phyloP scores from a whole-genome alignment of 2,329 filamentous ascomycete genomes.

The Colletotrichum spaethianum region DNA sequence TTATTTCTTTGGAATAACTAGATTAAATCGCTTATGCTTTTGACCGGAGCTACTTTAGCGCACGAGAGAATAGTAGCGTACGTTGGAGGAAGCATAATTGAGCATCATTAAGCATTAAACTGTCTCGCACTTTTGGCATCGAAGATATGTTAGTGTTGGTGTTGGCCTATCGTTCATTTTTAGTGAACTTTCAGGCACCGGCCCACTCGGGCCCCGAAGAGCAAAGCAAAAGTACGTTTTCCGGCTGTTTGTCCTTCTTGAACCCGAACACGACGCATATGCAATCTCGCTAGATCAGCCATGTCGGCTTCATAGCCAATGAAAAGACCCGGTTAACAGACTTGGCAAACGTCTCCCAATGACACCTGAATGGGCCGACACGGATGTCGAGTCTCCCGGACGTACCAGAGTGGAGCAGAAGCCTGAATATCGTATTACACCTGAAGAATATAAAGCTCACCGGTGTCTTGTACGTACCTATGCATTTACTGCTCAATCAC shows the following conservation, averaged over 20 bases:
- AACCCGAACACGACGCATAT: slow-evolving; percentile 23
- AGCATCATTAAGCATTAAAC: neutral
- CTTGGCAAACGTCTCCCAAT: neutral
- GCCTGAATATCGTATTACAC: neutral
- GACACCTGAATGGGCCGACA: slow-evolving; percentile 20
- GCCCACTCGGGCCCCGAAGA: neutral
- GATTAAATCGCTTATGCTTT: neutral
- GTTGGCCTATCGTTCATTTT: neutral
- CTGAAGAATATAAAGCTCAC: neutral
- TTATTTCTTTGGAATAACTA: neutral
- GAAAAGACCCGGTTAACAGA: neutral
- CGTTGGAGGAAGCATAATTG: rapidly evolving
- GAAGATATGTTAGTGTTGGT: neutral
- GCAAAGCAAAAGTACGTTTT: neutral
- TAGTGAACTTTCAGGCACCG: neutral
- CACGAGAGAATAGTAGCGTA: neutral
- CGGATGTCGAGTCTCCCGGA: slow-evolving; percentile 23
- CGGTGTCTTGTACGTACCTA: too few relatives aligned
- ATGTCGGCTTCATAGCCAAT: neutral
- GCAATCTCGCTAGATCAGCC: slow-evolving; percentile 25
- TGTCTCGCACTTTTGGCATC: too few relatives aligned
- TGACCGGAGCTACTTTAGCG: neutral
- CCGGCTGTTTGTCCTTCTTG: neutral
- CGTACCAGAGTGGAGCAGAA: slow-evolving; percentile 2
- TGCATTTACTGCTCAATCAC: neutral